A percentile compares a stretch with the other conserved stretches of the same genome.
Evolutionary conservation across 2,329 filamentous ascomycete genomes (phyloP).

Genomic region (Aspergillus sclerotialis): DNA sequence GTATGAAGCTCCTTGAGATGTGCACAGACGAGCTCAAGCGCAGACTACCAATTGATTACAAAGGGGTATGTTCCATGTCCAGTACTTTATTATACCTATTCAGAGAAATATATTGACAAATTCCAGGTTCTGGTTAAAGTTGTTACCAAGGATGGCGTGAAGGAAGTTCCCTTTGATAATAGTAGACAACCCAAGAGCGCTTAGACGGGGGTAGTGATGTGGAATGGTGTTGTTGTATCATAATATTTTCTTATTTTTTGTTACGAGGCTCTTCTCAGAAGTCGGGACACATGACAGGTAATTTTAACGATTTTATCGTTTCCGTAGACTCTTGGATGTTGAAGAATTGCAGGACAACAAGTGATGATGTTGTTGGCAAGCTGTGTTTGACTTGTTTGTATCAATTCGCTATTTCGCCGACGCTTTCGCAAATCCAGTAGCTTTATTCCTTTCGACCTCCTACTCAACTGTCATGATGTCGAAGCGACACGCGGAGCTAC

Average conservation of each 20-base stretch:
- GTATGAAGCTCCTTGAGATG: slow-evolving; percentile 85
- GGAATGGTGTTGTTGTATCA: slow-evolving; percentile 24
- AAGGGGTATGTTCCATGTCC: slow-evolving; percentile 65
- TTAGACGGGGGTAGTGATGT: slow-evolving; percentile 27
- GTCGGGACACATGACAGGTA: slow-evolving; percentile 17
- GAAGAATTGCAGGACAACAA: not conserved
- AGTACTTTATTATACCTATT: slow-evolving; percentile 2
- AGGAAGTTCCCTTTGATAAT: slow-evolving; percentile 78
- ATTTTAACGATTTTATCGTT: slow-evolving; percentile 12
- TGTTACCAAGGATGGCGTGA: slow-evolving; percentile 87
- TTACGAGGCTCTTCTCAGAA: slow-evolving; percentile 21
- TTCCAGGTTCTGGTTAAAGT: slow-evolving; percentile 64
- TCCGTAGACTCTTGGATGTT: slow-evolving; percentile 7
- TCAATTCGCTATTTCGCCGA: slow-evolving; percentile 9
- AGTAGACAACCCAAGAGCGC: slow-evolving; percentile 51
- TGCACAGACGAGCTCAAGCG: slow-evolving; percentile 97
- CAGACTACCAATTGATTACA: slow-evolving; percentile 96
- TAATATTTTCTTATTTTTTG: slow-evolving; percentile 22
- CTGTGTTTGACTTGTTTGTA: slow-evolving; percentile 25
- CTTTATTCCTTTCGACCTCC: slow-evolving; percentile 6
- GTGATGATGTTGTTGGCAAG: not conserved
- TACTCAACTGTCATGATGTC: slow-evolving; percentile 30
- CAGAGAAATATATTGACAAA: slow-evolving; percentile 5
- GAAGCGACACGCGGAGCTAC: slow-evolving; percentile 41
- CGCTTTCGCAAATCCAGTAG: slow-evolving; percentile 12